Base-by-base conservation (phyloP, 2,329 filamentous ascomycete genomes). In the Periconia digitata region DNA sequence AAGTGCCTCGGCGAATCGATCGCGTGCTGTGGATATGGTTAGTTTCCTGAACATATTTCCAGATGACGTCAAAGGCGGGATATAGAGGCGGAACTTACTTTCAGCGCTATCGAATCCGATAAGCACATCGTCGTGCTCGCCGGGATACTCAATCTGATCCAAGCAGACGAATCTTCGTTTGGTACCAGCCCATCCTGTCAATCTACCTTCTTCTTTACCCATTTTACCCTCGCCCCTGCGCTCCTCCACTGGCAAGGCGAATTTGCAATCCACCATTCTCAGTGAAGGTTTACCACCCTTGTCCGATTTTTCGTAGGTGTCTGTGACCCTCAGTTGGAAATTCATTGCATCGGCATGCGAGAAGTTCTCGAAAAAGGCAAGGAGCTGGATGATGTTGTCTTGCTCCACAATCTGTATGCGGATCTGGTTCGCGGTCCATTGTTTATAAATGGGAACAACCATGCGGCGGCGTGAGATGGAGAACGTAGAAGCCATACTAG, bases 361-460 rank as follows among this genome's bases (percentile, higher is more conserved):
- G 70, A 95, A 96, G 50, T 92, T 88, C 55, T 90, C 86, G 68
- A 96, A 94, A 73, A 95, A 96, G 3, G 86, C 90, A 18, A 95
- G 74, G 23, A 96, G 75, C 68, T 95, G 90, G 18, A 88, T 72
- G 13, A 87, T 81, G 62, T 85, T 88, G 53, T 91, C 88, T 55
- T 87, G 85, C 56, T 84, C 79, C 29, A 96, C 84, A 32, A 96
- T 79, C 67, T 96, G 91, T 7, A 96, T 77, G 29, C 92, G 84
- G 8, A 89, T 89, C 32, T 80, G 81, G n/a, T 80, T 84, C 2
- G 91, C 89, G 65, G 95, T 90, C 89, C 90, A 95, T 70, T 94
- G 94, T 74, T 96, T 95, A 75, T 95, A 89, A 56, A 96, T 92
- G 0, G 90, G 90, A 15, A 95, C 90, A 12, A 96, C 89, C 86